Evolutionary conservation across 345 rosid species (phyloP).

Genomic region (Eucalyptus tenuipes): DNA sequence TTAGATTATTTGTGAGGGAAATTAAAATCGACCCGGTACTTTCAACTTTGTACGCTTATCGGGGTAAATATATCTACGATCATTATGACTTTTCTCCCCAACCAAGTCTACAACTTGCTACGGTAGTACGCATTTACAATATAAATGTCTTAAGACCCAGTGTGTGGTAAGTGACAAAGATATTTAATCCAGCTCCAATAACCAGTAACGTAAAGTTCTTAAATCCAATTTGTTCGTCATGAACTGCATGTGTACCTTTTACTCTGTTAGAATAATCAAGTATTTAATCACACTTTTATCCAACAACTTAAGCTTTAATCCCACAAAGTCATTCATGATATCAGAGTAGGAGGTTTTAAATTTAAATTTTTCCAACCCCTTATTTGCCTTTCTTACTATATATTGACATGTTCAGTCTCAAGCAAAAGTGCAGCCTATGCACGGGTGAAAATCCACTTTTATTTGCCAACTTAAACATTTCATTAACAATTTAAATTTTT

Average conservation of each 20-base stretch:
- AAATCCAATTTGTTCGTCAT: too few species aligned
- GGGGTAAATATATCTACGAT: background rate
- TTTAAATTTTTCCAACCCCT: background rate
- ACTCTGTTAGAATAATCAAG: too few species aligned
- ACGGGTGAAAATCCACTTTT: background rate
- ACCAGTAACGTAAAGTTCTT: background rate
- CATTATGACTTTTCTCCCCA: background rate
- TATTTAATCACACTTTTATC: too few species aligned
- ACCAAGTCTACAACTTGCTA: background rate
- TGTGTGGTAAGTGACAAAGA: background rate
- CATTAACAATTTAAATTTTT: background rate
- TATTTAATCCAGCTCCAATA: background rate
- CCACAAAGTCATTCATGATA: too few species aligned
- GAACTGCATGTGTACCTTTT: too few species aligned
- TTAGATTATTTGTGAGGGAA: background rate
- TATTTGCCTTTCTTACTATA: background rate
- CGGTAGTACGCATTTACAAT: background rate
- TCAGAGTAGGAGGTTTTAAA: background rate
- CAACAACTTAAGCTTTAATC: too few species aligned
- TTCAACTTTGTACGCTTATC: background rate
- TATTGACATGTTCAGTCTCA: background rate
- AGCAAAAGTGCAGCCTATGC: background rate
- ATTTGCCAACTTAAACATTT: background rate
- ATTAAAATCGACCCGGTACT: background rate
- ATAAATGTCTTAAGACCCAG: background rate